Percentiles rank a stretch among this genome's conserved stretches.
phyloP scores from a whole-genome alignment of 2,329 filamentous ascomycete genomes.

The Fusarium palustre region DNA sequence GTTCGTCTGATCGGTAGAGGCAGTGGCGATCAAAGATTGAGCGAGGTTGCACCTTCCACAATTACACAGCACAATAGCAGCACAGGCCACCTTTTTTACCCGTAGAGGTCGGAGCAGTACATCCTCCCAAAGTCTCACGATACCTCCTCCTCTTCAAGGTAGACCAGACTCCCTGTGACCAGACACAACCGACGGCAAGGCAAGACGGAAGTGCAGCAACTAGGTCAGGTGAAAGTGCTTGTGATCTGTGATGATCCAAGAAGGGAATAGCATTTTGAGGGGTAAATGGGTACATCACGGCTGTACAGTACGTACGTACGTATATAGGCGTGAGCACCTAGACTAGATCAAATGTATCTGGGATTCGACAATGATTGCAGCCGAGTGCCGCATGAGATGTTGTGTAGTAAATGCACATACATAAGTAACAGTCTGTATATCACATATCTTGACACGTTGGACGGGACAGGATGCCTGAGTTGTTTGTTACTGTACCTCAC shows the following conservation, averaged over 20 bases:
- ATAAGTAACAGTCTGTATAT: not conserved
- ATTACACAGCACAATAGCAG: conserved; percentile 8
- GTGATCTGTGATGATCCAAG: conserved; percentile 35
- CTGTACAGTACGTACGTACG: not conserved
- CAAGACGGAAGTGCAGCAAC: conserved; percentile 4
- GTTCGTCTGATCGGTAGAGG: not conserved
- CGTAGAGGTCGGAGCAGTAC: not conserved
- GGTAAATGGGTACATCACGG: conserved; percentile 17
- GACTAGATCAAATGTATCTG: not conserved
- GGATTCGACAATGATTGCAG: conserved; percentile 27
- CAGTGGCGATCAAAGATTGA: conserved; percentile 5
- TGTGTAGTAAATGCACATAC: not conserved
- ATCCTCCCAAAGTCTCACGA: conserved; percentile 4
- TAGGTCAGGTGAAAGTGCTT: conserved; percentile 41
- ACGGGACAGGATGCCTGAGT: not conserved
- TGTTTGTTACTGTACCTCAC: conserved; percentile 2
- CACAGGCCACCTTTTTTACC: conserved; percentile 7
- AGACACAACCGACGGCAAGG: conserved; percentile 9
- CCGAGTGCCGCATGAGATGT: conserved; percentile 29
- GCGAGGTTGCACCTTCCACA: conserved; percentile 20
- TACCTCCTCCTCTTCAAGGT: conserved; percentile 3
- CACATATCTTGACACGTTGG: conserved; percentile 3
- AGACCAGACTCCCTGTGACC: conserved; percentile 4
- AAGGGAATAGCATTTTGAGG: conserved; percentile 38
- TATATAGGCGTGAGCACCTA: not conserved